phyloP scores from a whole-genome alignment of 2,329 filamentous ascomycete genomes.

The Colletotrichum liaoningense region DNA sequence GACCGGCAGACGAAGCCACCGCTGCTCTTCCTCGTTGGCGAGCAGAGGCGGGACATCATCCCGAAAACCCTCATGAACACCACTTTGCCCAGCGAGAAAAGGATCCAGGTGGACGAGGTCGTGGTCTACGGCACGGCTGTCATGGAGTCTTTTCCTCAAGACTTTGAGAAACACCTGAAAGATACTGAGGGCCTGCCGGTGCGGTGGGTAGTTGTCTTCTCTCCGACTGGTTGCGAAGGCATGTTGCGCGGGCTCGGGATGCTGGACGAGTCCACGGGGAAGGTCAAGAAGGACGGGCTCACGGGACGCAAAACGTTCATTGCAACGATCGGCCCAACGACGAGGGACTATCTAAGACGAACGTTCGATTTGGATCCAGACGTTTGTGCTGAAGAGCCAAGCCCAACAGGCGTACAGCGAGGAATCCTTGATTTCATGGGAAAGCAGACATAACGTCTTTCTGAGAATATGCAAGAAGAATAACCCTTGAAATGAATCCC shows the following conservation, averaged over 20 bases:
- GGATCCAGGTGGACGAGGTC: constrained; percentile 79
- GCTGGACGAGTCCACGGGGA: constrained; percentile 59
- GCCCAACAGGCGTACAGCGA: constrained; percentile 79
- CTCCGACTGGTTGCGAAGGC: constrained; percentile 72
- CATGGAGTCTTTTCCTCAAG: constrained; percentile 79
- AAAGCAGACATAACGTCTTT: not conserved
- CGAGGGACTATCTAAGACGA: constrained; percentile 76
- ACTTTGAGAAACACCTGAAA: constrained; percentile 68
- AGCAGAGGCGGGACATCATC: constrained; percentile 90
- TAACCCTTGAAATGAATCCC: not conserved
- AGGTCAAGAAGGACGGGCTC: constrained; percentile 42
- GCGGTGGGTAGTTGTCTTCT: constrained; percentile 83
- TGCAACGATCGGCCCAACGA: constrained; percentile 94
- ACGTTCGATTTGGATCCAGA: constrained; percentile 77
- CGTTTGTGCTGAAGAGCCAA: constrained; percentile 85
- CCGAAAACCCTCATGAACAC: constrained; percentile 79
- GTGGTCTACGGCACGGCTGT: constrained; percentile 90
- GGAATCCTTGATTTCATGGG: constrained; percentile 68
- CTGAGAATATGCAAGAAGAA: not conserved
- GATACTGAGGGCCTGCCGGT: constrained; percentile 51
- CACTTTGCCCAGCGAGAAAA: constrained; percentile 56
- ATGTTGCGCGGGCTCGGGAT: constrained; percentile 66
- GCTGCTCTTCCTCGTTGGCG: constrained; percentile 89
- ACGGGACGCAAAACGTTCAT: constrained; percentile 67
- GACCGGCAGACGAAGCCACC: constrained; percentile 63